These are phyloP conservation scores for Sporobolomyces phaffii DNA, from an alignment of 768 basidiomycete species.

Conservation along the genomic window DNA sequence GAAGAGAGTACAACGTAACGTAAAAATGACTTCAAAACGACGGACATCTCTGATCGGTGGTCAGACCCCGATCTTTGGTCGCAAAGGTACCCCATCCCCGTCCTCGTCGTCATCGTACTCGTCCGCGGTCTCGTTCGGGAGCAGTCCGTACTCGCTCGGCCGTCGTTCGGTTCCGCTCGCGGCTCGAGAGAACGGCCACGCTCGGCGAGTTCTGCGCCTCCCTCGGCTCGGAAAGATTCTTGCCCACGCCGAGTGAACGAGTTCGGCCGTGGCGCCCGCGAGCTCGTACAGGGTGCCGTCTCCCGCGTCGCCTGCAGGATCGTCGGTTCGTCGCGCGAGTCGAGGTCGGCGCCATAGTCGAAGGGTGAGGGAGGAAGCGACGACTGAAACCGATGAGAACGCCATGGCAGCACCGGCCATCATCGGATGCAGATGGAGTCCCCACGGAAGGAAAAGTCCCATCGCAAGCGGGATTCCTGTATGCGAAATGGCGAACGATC, in stretches of 20 bases:
- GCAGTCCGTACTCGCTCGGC: slow-evolving; percentile 31
- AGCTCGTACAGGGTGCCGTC: slow-evolving; percentile 29
- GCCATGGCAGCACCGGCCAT: slow-evolving; percentile 99
- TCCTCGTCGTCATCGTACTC: slow-evolving; percentile 5
- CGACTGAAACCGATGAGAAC: slow-evolving; percentile 91
- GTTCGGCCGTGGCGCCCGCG: slow-evolving; percentile 7
- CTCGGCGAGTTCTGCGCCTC: background rate
- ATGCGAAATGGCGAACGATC: background rate
- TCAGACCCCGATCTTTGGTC: too few relatives aligned
- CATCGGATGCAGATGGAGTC: slow-evolving; percentile 93
- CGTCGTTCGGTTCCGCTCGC: background rate
- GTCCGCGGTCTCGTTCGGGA: background rate
- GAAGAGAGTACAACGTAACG: too few relatives aligned
- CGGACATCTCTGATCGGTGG: too few relatives aligned
- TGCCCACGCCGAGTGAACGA: slow-evolving; percentile 5
- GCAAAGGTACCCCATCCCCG: too few relatives aligned
- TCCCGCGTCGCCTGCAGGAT: slow-evolving; percentile 17
- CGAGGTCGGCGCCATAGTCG: slow-evolving; percentile 61
- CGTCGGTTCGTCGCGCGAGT: slow-evolving; percentile 27
- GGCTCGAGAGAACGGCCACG: background rate
- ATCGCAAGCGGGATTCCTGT: slow-evolving; percentile 81
- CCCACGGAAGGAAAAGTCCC: slow-evolving; percentile 89
- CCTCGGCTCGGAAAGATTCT: background rate
- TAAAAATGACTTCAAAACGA: too few relatives aligned
- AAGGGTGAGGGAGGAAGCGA: slow-evolving; percentile 77